These are phyloP conservation scores for Lentinula aciculospora DNA, from an alignment of 768 basidiomycete species.

Conservation along the genomic window DNA sequence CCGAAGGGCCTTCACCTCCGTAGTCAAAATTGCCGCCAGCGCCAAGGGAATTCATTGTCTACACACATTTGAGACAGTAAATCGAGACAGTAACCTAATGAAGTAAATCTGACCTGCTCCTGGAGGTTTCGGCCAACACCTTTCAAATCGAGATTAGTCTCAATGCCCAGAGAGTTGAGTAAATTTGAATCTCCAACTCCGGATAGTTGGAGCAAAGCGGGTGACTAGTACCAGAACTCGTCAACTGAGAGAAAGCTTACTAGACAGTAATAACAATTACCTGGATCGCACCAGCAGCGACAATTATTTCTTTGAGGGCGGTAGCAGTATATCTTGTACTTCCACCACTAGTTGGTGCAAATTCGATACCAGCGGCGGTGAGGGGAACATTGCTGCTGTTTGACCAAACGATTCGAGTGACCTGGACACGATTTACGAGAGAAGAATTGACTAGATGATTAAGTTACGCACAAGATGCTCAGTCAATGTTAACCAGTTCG, in stretches of 20 bases:
- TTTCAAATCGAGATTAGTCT: conserved; percentile 37
- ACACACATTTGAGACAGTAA: background rate
- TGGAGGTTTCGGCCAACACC: conserved; percentile 54
- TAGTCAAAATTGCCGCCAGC: conserved; percentile 30
- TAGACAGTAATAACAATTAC: conserved; percentile 11
- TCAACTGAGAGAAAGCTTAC: background rate
- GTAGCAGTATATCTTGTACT: conserved; percentile 32
- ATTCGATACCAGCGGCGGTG: conserved; percentile 41
- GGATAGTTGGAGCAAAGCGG: conserved; percentile 46
- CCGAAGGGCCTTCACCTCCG: conserved; percentile 38
- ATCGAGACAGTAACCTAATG: background rate
- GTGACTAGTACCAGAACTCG: conserved; percentile 23
- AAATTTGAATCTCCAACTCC: conserved; percentile 48
- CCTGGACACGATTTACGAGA: conserved; percentile 19
- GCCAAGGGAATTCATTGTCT: conserved; percentile 39
- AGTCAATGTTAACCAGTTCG: conserved; percentile 45
- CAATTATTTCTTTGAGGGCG: conserved; percentile 45
- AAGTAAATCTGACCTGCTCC: conserved; percentile 33
- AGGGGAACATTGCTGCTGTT: conserved; percentile 25
- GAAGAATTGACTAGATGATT: background rate
- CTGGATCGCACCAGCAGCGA: conserved; percentile 48
- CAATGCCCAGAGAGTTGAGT: conserved; percentile 41
- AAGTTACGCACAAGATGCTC: conserved; percentile 26
- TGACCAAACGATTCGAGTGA: conserved; percentile 38
- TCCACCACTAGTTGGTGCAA: conserved; percentile 32